Percentiles rank a stretch among this genome's conserved stretches.
Evolutionary conservation across 225 moss, liverwort and hornwort genomes (phyloP).

Genomic region (Climacium dendroides): DNA sequence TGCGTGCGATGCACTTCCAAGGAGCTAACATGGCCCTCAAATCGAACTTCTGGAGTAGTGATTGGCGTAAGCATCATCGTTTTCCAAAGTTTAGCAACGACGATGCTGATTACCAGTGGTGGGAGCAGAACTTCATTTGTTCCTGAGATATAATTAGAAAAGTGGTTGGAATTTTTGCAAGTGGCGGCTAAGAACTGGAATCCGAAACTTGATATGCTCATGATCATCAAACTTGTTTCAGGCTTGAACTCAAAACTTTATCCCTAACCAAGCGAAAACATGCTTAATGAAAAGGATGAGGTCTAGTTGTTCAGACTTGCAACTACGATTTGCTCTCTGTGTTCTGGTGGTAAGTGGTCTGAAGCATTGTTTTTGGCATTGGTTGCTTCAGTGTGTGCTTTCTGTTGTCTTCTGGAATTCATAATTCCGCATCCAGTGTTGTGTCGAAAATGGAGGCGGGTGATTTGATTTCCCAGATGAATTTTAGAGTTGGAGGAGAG

Average conservation of each 20-base stretch:
- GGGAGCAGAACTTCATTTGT: background rate
- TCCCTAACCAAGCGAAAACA: background rate
- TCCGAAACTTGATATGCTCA: too few species aligned
- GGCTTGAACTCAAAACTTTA: background rate
- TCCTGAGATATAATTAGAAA: background rate
- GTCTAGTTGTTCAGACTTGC: background rate
- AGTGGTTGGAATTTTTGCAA: background rate
- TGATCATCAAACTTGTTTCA: background rate
- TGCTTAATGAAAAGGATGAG: background rate
- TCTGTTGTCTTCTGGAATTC: background rate
- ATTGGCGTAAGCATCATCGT: background rate
- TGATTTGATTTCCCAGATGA: background rate
- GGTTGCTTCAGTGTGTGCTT: background rate
- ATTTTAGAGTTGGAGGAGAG: background rate
- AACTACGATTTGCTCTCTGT: background rate
- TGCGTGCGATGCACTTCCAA: background rate
- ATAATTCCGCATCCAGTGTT: background rate
- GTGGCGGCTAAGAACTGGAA: background rate
- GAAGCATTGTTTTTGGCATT: background rate
- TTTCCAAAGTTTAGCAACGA: background rate
- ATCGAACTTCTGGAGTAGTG: background rate
- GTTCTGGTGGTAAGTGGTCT: background rate
- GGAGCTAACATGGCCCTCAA: background rate
- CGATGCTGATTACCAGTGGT: background rate
- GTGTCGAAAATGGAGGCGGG: background rate